phyloP scores from a whole-genome alignment of 129 eudicot species.

The Flaveria robusta region DNA sequence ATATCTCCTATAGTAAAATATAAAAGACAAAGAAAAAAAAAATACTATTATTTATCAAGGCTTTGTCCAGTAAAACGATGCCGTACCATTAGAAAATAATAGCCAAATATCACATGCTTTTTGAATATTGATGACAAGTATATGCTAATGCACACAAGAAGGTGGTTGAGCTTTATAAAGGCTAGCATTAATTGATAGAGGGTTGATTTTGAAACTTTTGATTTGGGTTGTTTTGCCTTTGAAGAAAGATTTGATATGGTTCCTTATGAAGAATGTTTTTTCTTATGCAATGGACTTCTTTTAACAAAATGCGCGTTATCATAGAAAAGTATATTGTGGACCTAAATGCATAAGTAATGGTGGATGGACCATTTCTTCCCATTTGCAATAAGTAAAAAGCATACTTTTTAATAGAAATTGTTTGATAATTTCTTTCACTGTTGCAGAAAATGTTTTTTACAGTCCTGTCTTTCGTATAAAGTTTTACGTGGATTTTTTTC shows the following conservation, averaged over 20 bases:
- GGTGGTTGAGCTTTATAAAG: conserved; percentile 41
- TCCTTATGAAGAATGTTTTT: conserved; percentile 40
- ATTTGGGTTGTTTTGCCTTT: conserved; percentile 36
- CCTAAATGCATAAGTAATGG: conserved; percentile 27
- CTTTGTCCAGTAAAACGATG: neutral
- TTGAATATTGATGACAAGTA: conserved; percentile 32
- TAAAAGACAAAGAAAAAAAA: too few species aligned
- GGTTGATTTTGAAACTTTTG: conserved; percentile 23
- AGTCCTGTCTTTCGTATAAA: neutral
- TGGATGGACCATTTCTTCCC: conserved; percentile 40
- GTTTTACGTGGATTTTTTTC: neutral
- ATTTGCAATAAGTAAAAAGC: neutral
- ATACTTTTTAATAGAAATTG: neutral
- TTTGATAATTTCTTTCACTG: neutral
- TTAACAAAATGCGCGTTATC: conserved; percentile 31
- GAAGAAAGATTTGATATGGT: conserved; percentile 41
- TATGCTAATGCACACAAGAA: conserved; percentile 26
- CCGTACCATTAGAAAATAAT: neutral
- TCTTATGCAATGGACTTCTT: conserved; percentile 25
- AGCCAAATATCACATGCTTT: conserved; percentile 11
- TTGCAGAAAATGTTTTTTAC: neutral
- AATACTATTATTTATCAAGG: neutral
- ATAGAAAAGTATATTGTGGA: conserved; percentile 23
- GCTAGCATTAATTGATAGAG: conserved; percentile 30
- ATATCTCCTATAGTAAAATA: too few species aligned